Evolutionary conservation across 805 yeast species (phyloP), one percentile per base, ranked within the genome.

Genomic region (Candida ipomoeae): DNA sequence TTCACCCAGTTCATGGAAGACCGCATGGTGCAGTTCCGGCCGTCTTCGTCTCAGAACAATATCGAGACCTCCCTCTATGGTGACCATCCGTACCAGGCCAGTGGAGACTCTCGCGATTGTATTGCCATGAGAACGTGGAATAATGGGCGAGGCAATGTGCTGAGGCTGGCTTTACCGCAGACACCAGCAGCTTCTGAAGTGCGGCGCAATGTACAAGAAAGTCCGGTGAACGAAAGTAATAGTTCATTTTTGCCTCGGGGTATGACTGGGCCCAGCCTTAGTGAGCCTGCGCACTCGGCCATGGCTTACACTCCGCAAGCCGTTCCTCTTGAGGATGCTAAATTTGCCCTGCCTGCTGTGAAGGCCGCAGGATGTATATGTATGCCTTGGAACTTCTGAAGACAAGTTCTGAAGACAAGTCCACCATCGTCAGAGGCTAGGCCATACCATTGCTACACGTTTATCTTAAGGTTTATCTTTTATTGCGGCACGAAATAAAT

Each of bases 1-100:
- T 52, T 56, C 35, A 44, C 53, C 10, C 53, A 50, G 47, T 52
- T 48, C 40, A 52, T 55, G 58, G 55, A 52, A 42, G 58, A 54
- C 15, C 56, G 60, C 4, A 47, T 54, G 53, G 41, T 48, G 10
- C 51, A 41, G 53, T 57, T 54, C 18, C 54, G 55, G 11, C 61
- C 60, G 1, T 18, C 57, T 1, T 48, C 53, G 29, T 56, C 60
- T 1, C 60, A 56, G 29, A 55, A 57, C 44, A 55, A 55, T 34
- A 49, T 52, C 6, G 60, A 56, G 20, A 44, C 46, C 23, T 40
- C 58, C 3, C 50, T 56, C 20, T 40, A 50, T 40, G 46, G 33
- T 1, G 44, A 17, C 21, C 61, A 57, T 32, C 61, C 61, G 2
- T 57, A 54, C 46, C 61, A 57, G 44, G 37, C 43, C 6, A 35